A percentile compares a stretch with the other conserved stretches of the same genome.
phyloP scores from a whole-genome alignment of 768 basidiomycete genomes.

The Xanthoconium stramineum region DNA sequence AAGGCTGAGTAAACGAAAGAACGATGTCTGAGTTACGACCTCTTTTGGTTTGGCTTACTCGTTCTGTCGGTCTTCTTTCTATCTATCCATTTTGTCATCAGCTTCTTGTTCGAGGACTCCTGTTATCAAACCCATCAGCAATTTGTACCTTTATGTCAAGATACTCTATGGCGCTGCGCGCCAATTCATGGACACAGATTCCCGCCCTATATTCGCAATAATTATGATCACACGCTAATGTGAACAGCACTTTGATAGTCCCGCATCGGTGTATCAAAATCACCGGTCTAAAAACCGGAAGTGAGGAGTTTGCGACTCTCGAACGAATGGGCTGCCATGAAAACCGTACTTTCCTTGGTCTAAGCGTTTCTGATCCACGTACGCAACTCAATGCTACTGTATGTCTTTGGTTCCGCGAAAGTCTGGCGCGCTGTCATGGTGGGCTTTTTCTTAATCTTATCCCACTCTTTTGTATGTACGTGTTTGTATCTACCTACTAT shows the following conservation, averaged over 20 bases:
- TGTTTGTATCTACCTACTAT: too few species aligned
- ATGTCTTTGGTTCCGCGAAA: conserved; percentile 26
- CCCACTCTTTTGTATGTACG: too few species aligned
- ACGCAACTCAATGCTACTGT: background rate
- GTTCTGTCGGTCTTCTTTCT: conserved; percentile 22
- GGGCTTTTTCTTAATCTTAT: too few species aligned
- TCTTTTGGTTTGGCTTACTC: conserved; percentile 11
- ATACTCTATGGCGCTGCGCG: conserved; percentile 16
- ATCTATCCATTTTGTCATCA: conserved; percentile 4
- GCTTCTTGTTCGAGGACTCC: conserved; percentile 9
- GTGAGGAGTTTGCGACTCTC: background rate
- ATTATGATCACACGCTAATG: conserved; percentile 6
- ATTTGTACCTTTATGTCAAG: conserved; percentile 9
- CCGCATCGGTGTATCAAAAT: conserved; percentile 1
- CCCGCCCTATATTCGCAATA: background rate
- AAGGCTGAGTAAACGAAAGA: conserved; percentile 34
- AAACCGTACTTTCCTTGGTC: conserved; percentile 1
- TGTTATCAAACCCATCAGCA: conserved; percentile 2
- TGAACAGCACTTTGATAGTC: background rate
- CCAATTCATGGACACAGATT: conserved; percentile 6
- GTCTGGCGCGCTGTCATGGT: conserved; percentile 10
- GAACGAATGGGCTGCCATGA: background rate
- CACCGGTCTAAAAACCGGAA: conserved; percentile 1
- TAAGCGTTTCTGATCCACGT: conserved; percentile 3
- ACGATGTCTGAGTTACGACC: conserved; percentile 20